Base-by-base conservation (phyloP, 306 rosid species). In the Prunus davidiana region DNA sequence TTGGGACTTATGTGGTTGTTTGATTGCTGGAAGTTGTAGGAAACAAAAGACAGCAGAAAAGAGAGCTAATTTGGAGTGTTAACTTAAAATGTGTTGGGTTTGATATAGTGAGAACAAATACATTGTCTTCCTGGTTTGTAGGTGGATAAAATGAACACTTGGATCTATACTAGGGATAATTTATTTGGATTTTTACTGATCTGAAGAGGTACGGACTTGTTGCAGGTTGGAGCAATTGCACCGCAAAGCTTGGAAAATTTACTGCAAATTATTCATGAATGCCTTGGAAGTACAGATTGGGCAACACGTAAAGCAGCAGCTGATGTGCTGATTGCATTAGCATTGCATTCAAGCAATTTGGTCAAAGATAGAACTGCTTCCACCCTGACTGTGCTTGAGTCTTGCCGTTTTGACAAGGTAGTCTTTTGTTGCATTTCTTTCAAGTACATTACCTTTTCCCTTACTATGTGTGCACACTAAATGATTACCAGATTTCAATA, bases 231-330 rank as follows among this genome's bases (percentile, higher is more conserved):
- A 82, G 93, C 99, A 9, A 87, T 96, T 73, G 83, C 96, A 25
- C 92, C 93, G 25, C 99, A 92, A 66, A 89, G 93, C 84, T 84
- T 91, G 87, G 98, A 92, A 28, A 69, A 84, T 81, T 84, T 96
- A 82, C 86, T 92, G 54, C 92, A 82, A 71, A 84, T 88, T 79
- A 87, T 89, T 77, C 97, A 88, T 32, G 99, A 92, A 15, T 92
- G 93, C 76, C 93, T 96, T 69, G 84, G 88, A 52, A 92, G 89
- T 85, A 47, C 86, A 22, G 99, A 96, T 80, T 96, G 99, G 99
- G 93, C 93, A 56, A 96, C 98, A 25, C 97, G 99, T 41, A 96
- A 96, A 87, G 99, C 99, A 55, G 97, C 99, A 50, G 98, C 99
- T 64, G 99, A 96, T 64, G 87, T 89, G 51, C 83, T 96, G 47